These are phyloP conservation scores for Pseudocercospora cruenta DNA, from an alignment of 2,329 filamentous ascomycete genomes.

Conservation along the genomic window DNA sequence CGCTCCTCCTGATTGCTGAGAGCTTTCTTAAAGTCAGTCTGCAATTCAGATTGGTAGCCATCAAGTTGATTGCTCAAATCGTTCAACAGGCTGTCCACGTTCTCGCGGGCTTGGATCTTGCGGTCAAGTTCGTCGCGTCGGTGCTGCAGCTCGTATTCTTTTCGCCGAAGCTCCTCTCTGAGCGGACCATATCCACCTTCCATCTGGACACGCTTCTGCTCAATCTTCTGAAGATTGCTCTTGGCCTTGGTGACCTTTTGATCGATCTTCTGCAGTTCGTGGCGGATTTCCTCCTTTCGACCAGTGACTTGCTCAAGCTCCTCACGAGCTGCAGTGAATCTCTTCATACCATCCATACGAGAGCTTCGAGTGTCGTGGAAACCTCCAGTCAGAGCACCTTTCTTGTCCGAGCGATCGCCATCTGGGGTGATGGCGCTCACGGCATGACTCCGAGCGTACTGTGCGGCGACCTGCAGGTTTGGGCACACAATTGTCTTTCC, in stretches of 20 bases:
- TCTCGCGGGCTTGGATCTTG: constrained; percentile 66
- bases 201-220: constrained; percentile 75
- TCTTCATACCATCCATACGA: constrained; percentile 80
- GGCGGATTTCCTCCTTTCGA: constrained; percentile 67
- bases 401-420: constrained; percentile 91
- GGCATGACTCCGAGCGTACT: constrained; percentile 89
- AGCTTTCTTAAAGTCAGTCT: constrained; percentile 88
- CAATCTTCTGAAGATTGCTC: constrained; percentile 79
- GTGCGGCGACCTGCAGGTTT: constrained; percentile 80
- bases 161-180: constrained; percentile 73
- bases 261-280: constrained; percentile 75
- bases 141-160: constrained; percentile 73
- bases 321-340: constrained; percentile 73
- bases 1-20: constrained; percentile 80
- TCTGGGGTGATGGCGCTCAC: constrained; percentile 93
- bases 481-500: constrained; percentile 94
- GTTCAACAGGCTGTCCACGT: constrained; percentile 64
- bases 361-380: constrained; percentile 87
- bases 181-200: constrained; percentile 83
- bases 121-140: constrained; percentile 74
- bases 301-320: constrained; percentile 70
- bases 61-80: constrained; percentile 71
- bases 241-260: constrained; percentile 88
- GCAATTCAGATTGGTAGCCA: constrained; percentile 78
- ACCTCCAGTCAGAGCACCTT: constrained; percentile 92